Conservation (phyloP, 345 rosid genomes). For the Lumnitzera littorea region DNA sequence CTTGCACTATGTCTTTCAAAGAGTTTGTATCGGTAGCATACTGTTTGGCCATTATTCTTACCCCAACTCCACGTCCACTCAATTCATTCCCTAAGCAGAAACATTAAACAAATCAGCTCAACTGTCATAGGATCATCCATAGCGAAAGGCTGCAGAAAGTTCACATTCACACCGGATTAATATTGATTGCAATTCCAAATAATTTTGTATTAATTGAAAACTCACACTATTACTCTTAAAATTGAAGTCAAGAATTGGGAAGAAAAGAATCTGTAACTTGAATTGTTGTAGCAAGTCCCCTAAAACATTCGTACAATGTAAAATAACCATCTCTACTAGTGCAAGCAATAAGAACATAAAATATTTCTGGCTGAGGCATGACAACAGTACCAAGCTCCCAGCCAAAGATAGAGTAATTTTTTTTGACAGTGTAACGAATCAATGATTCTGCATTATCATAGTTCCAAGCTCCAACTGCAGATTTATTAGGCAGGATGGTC, state of each 20-base stretch:
- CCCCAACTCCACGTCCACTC: constrained; percentile 73
- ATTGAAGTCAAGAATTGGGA: too few species aligned
- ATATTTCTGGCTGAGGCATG: too few species aligned
- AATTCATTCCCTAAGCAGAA: constrained; percentile 69
- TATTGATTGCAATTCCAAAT: constrained; percentile 7
- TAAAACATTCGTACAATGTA: too few species aligned
- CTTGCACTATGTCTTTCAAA: constrained; percentile 37
- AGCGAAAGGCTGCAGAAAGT: too few species aligned
- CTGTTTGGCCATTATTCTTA: constrained; percentile 59
- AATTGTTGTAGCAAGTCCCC: too few species aligned
- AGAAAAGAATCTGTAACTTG: too few species aligned
- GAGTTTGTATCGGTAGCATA: constrained; percentile 63
- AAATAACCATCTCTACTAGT: too few species aligned
- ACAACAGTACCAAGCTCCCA: constrained; percentile 73
- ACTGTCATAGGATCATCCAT: too few species aligned
- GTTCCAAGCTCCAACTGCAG: constrained; percentile 69
- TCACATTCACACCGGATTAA: not conserved
- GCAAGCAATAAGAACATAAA: too few species aligned
- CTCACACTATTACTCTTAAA: too few species aligned
- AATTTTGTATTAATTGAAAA: too few species aligned
- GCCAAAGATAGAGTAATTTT: constrained; percentile 44
- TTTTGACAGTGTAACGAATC: constrained; percentile 45
- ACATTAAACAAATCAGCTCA: not conserved
- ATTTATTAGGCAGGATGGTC: constrained; percentile 26
- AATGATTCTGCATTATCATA: constrained; percentile 64